A percentile compares a stretch with the other conserved stretches of the same genome.
phyloP scores from a whole-genome alignment of 2,329 filamentous ascomycete species.

The Xylariaceae sp. region DNA sequence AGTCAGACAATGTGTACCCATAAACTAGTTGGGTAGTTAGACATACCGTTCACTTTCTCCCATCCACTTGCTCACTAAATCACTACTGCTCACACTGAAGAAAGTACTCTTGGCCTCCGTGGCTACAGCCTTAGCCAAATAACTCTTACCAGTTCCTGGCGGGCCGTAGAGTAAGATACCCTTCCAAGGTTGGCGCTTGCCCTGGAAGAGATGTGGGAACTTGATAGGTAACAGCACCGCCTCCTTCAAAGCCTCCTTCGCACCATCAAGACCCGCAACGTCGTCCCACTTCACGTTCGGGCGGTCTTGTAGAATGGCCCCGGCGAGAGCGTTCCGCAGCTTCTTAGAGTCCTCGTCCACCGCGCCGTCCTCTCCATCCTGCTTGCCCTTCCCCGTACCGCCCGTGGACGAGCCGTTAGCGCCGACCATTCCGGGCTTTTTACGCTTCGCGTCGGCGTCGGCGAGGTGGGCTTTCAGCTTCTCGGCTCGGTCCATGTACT shows the following conservation, averaged over 20 bases:
- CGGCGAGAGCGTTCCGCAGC: conserved; percentile 84
- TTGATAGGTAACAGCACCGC: conserved; percentile 98
- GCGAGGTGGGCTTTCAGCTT: conserved; percentile 92
- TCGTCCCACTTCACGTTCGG: conserved; percentile 98
- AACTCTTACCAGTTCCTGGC: conserved; percentile 96
- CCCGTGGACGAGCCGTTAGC: conserved; percentile 71
- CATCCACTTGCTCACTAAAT: conserved; percentile 99
- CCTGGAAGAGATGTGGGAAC: conserved; percentile 94
- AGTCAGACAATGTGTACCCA: conserved; percentile 33
- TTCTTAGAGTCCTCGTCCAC: conserved; percentile 94
- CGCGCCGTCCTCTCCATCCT: conserved; percentile 59
- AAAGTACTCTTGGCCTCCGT: conserved; percentile 99
- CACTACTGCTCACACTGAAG: conserved; percentile 97
- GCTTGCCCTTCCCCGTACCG: conserved; percentile 66
- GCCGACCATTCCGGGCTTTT: conserved; percentile 74
- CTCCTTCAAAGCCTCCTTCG: conserved; percentile 97
- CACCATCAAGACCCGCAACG: conserved; percentile 89
- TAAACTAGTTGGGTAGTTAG: not conserved
- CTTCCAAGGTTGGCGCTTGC: conserved; percentile 97
- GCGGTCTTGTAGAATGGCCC: conserved; percentile 92
- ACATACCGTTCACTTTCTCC: conserved; percentile 93
- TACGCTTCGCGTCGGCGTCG: conserved; percentile 72
- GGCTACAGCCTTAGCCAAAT: conserved; percentile 94
- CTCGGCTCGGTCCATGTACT: conserved; percentile 99
- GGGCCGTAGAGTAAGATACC: conserved; percentile 96